Evolutionary conservation across 345 rosid species (phyloP).

Genomic region (Eucalyptus viminalis): DNA sequence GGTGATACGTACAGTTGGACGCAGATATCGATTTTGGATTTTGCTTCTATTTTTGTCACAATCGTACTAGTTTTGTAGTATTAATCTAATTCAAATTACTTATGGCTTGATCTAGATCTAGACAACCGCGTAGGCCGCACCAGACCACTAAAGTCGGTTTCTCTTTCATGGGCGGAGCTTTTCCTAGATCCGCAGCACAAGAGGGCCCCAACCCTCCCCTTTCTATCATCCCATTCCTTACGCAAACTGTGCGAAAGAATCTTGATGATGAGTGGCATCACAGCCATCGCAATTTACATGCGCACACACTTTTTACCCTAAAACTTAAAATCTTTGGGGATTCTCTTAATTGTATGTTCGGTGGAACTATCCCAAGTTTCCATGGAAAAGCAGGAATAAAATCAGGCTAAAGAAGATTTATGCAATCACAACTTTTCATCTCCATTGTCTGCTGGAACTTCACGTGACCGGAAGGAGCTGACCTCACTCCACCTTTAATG

Average conservation of each 20-base stretch:
- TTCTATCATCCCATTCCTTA: not conserved
- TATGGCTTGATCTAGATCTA: not conserved
- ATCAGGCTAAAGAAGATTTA: not conserved
- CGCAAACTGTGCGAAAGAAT: not conserved
- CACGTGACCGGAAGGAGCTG: not conserved
- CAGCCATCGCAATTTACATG: not conserved
- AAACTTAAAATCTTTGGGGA: not conserved
- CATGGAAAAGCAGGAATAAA: not conserved
- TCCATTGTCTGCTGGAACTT: not conserved
- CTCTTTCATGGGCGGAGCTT: not conserved
- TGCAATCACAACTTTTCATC: not conserved
- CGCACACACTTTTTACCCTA: not conserved
- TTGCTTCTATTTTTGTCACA: too few species aligned
- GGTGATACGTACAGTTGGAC: too few species aligned
- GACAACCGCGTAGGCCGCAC: not conserved
- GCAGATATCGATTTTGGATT: too few species aligned
- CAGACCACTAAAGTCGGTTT: not conserved
- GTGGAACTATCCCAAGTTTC: not conserved
- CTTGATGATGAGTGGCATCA: not conserved
- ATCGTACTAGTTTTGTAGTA: rapidly evolving
- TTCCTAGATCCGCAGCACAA: not conserved
- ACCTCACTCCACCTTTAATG: not conserved
- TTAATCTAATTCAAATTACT: not conserved
- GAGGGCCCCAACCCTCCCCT: not conserved
- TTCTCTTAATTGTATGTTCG: not conserved